phyloP scores from a whole-genome alignment of 2,329 filamentous ascomycete genomes.

The Cadophora malorum region DNA sequence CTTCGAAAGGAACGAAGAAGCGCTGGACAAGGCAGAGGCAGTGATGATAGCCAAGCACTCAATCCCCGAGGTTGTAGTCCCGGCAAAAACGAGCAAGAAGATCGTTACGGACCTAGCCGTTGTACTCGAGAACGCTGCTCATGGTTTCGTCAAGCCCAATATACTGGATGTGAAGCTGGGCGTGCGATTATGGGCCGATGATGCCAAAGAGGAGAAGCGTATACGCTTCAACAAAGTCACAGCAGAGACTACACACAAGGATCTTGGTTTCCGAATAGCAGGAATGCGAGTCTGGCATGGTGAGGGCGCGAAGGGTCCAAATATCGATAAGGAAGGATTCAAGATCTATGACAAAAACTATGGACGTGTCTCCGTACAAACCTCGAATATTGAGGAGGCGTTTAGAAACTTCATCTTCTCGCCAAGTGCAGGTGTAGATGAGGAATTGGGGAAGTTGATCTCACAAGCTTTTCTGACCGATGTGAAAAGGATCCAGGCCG shows the following conservation, averaged over 20 bases:
- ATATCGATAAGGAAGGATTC: conserved; percentile 60
- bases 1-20: conserved; percentile 23
- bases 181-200: conserved; percentile 82
- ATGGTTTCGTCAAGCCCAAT: conserved; percentile 83
- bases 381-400: conserved; percentile 60
- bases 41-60: conserved; percentile 39
- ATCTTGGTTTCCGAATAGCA: conserved; percentile 67
- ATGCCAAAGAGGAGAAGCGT: conserved; percentile 65
- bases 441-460: conserved; percentile 62
- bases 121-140: conserved; percentile 83
- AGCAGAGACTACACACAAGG: conserved; percentile 63
- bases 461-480: conserved; percentile 61
- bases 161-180: conserved; percentile 95
- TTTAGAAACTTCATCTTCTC: conserved; percentile 66
- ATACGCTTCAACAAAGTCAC: conserved; percentile 65
- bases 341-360: conserved; percentile 69
- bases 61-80: conserved; percentile 39
- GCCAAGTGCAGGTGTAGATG: conserved; percentile 61
- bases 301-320: conserved; percentile 58
- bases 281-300: conserved; percentile 70
- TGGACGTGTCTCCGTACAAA: conserved; percentile 59
- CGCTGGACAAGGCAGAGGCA: conserved; percentile 20
- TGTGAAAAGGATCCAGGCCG: conserved; percentile 57
- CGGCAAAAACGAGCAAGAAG: conserved; percentile 38
- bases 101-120: conserved; percentile 83